A percentile compares a stretch with the other conserved stretches of the same genome.
phyloP scores from a whole-genome alignment of 1,139 yeast genomes.

The Arxiozyma telluris region DNA sequence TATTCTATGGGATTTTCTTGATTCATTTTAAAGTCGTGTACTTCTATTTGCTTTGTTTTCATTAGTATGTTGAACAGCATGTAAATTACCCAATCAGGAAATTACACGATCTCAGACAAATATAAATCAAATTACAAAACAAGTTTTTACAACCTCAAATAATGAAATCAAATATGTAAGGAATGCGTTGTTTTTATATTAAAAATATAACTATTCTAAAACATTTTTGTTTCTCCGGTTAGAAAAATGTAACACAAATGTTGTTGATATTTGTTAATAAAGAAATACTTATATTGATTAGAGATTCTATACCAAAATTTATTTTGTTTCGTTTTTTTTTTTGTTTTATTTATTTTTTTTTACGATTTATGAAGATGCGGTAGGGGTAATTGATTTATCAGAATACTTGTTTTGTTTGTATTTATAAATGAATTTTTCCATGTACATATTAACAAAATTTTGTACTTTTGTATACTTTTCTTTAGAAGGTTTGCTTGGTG shows the following conservation, averaged over 20 bases:
- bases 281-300: background rate
- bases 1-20: conserved; percentile 1
- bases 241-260: background rate
- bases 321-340: too few species aligned
- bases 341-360: too few species aligned
- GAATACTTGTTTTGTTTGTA: conserved; percentile 33
- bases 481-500: conserved; percentile 51
- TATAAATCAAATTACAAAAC: background rate
- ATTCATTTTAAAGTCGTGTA: background rate
- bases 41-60: background rate
- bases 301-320: background rate
- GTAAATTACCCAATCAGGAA: background rate
- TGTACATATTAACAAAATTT: conserved; percentile 52
- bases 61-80: background rate
- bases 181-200: background rate
- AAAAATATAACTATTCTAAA: too few species aligned
- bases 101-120: background rate
- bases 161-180: background rate
- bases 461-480: conserved; percentile 65
- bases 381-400: background rate
- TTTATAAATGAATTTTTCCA: conserved; percentile 63
- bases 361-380: background rate
- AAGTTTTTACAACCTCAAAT: background rate
- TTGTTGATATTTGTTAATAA: background rate
- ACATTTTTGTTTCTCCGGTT: background rate